Evolutionary conservation across 2,329 filamentous ascomycete genomes (phyloP).

Genomic region (Pseudopyricularia javanii): DNA sequence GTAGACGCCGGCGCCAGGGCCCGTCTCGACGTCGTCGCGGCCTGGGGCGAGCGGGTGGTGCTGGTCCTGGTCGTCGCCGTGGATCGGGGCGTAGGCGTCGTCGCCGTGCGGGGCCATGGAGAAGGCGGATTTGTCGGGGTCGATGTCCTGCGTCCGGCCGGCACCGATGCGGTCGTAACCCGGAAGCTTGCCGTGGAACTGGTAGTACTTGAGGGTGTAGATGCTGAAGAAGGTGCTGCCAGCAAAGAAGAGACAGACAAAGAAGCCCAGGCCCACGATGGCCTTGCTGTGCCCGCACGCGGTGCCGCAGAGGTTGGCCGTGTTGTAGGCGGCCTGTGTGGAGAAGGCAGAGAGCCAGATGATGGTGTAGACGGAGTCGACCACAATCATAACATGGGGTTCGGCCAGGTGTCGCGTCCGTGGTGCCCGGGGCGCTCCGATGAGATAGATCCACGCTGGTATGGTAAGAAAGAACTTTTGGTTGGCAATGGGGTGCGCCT

Average conservation of each 20-base stretch:
- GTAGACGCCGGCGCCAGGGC: constrained; percentile 6
- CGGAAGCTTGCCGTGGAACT: constrained; percentile 47
- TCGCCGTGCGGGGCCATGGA: constrained; percentile 56
- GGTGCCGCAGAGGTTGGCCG: constrained; percentile 37
- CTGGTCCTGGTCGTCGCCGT: constrained; percentile 37
- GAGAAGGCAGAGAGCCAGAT: constrained; percentile 58
- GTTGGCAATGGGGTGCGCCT: neutral
- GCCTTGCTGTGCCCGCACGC: constrained; percentile 50
- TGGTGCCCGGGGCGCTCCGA: constrained; percentile 51
- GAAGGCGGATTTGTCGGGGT: constrained; percentile 59
- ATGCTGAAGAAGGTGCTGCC: constrained; percentile 41
- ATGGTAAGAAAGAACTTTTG: constrained; percentile 51
- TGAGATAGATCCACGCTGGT: constrained; percentile 52
- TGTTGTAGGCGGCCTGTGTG: constrained; percentile 52
- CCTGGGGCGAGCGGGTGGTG: constrained; percentile 19
- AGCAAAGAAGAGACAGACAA: constrained; percentile 48
- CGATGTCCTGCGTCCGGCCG: constrained; percentile 35
- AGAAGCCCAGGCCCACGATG: constrained; percentile 49
- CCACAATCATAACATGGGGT: constrained; percentile 45
- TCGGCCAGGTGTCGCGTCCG: constrained; percentile 50
- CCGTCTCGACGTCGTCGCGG: constrained; percentile 18
- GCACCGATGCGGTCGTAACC: constrained; percentile 40
- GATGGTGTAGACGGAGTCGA: constrained; percentile 45
- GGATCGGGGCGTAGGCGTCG: constrained; percentile 50
- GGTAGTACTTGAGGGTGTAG: constrained; percentile 49